Conservation (phyloP, 345 rosid species). For the Hypericum perforatum region DNA sequence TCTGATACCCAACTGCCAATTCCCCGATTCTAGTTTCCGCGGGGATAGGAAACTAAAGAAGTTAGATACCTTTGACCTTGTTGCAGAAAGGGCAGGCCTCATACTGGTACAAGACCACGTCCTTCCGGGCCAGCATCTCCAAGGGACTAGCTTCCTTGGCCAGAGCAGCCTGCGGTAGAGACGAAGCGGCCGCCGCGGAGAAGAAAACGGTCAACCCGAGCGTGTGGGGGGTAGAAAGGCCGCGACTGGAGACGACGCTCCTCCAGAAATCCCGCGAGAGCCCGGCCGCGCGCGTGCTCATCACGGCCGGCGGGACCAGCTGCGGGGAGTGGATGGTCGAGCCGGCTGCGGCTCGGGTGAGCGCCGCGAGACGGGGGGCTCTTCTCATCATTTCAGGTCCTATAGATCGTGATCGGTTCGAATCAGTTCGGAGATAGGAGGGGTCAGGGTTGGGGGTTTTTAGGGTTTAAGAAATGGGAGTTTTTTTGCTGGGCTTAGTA, state of each 20-base stretch:
- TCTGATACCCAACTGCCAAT: too few species aligned
- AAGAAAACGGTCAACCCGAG: conserved; percentile 39
- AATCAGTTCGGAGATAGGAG: too few species aligned
- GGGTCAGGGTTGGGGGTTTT: too few species aligned
- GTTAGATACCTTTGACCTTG: conserved; percentile 73
- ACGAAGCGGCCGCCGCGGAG: conserved; percentile 37
- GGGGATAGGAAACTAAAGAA: too few species aligned
- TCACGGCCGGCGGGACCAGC: conserved; percentile 29
- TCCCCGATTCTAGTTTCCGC: too few species aligned
- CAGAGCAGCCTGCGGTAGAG: conserved; percentile 39
- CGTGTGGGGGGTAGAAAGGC: conserved; percentile 23
- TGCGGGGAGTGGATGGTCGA: background rate
- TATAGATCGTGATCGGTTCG: too few species aligned
- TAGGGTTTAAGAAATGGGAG: too few species aligned
- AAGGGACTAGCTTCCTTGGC: conserved; percentile 47
- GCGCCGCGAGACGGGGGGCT: conserved; percentile 6
- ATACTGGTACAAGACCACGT: conserved; percentile 83
- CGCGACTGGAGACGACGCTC: conserved; percentile 21
- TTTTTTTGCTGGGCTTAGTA: too few species aligned
- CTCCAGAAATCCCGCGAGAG: conserved; percentile 20
- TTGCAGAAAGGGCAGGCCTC: conserved; percentile 98
- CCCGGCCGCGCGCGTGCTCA: conserved; percentile 18
- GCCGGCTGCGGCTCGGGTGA: conserved; percentile 8
- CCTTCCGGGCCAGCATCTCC: conserved; percentile 40
- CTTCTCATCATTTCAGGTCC: too few species aligned